Conservation (phyloP, 1,139 yeast species). For the Suhomyces atakaporum region DNA sequence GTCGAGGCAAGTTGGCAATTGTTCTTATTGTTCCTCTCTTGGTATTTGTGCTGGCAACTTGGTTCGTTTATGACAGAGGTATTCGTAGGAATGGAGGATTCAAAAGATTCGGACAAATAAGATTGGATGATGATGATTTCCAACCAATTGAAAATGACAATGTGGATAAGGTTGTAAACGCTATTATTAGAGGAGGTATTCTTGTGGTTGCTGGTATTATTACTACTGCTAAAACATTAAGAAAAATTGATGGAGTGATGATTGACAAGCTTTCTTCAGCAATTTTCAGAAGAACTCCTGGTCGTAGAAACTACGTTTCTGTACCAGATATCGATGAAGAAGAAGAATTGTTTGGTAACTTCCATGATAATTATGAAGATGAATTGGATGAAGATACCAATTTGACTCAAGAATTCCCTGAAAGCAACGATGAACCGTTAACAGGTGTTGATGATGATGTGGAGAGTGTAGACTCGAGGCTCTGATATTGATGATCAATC, state of each 20-base stretch:
- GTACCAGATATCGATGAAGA: slow-evolving; percentile 48
- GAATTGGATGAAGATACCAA: slow-evolving; percentile 39
- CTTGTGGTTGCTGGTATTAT: slow-evolving; percentile 48
- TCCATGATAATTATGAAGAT: slow-evolving; percentile 50
- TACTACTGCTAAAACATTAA: slow-evolving; percentile 42
- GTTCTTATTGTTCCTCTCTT: slow-evolving; percentile 60
- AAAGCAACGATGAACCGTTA: slow-evolving; percentile 11
- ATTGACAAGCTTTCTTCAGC: slow-evolving; percentile 38
- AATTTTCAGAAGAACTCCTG: slow-evolving; percentile 43
- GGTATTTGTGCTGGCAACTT: slow-evolving; percentile 57
- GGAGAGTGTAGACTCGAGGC: slow-evolving; percentile 30
- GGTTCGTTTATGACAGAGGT: slow-evolving; percentile 82
- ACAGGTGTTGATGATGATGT: slow-evolving; percentile 7
- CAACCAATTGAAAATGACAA: slow-evolving; percentile 65
- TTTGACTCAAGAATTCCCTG: slow-evolving; percentile 13
- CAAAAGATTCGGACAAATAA: slow-evolving; percentile 79
- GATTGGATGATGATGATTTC: slow-evolving; percentile 68
- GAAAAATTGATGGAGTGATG: slow-evolving; percentile 36
- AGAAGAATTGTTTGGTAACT: slow-evolving; percentile 53
- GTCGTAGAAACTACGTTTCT: slow-evolving; percentile 44
- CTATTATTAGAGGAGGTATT: slow-evolving; percentile 62
- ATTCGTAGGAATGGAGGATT: slow-evolving; percentile 80
- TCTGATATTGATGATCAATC: slow-evolving; percentile 41
- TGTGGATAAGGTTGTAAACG: slow-evolving; percentile 65
- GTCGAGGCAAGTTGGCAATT: slow-evolving; percentile 54